These are phyloP conservation scores for Aspergillus indologenus DNA, from an alignment of 495 filamentous ascomycete genomes.

Conservation along the genomic window DNA sequence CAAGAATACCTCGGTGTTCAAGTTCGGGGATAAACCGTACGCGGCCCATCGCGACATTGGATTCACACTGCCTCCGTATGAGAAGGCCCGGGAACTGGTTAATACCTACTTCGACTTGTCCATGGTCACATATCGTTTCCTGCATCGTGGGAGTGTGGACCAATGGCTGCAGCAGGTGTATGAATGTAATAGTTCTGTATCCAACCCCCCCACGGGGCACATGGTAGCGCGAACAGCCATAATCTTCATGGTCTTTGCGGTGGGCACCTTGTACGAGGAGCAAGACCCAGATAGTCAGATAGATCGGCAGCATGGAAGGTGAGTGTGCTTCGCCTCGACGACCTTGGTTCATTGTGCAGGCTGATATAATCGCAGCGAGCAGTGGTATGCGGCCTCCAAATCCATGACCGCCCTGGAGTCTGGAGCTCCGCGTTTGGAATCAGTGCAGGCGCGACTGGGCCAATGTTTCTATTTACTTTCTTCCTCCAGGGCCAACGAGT, in stretches of 20 bases:
- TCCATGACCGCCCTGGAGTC: slow-evolving; percentile 41
- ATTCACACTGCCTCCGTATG: slow-evolving; percentile 35
- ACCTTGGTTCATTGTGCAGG: no score
- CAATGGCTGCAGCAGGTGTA: slow-evolving; percentile 41
- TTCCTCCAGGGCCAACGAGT: slow-evolving; percentile 48
- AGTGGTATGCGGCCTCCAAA: slow-evolving; percentile 44
- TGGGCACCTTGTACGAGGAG: slow-evolving; percentile 38
- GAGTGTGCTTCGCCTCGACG: background rate
- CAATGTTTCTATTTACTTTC: slow-evolving; percentile 46
- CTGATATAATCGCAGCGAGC: slow-evolving; percentile 28
- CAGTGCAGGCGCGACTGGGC: slow-evolving; percentile 42
- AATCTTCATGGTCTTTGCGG: slow-evolving; percentile 44
- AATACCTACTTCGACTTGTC: slow-evolving; percentile 46
- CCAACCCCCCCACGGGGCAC: slow-evolving; percentile 34
- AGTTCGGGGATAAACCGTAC: slow-evolving; percentile 47
- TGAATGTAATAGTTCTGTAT: slow-evolving; percentile 31
- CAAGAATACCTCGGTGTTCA: slow-evolving; percentile 40
- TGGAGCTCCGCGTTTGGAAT: slow-evolving; percentile 43
- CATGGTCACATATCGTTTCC: slow-evolving; percentile 48
- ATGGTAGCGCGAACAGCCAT: slow-evolving; percentile 44
- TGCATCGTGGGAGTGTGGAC: slow-evolving; percentile 42
- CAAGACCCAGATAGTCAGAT: slow-evolving; percentile 20
- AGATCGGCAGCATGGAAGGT: slow-evolving; percentile 32
- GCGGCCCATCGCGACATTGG: slow-evolving; percentile 26
- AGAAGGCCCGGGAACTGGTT: slow-evolving; percentile 36